A percentile compares a stretch with the other conserved stretches of the same genome.
Conservation (phyloP, 2,329 filamentous ascomycete genomes). For the Exophiala oligosperma region DNA sequence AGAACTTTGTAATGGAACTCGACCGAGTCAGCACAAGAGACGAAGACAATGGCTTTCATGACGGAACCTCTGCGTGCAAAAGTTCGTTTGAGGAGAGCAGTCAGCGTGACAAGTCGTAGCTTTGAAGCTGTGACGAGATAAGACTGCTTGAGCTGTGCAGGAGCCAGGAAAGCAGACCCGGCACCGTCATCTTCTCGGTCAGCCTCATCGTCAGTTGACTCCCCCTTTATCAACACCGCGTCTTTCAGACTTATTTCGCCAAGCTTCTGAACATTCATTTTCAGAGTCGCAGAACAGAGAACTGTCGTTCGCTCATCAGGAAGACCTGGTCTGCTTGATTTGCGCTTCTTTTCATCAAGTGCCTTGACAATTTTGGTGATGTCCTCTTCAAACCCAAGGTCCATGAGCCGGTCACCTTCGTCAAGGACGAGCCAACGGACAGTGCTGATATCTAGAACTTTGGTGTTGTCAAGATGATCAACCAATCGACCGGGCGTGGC, state of each 20-base stretch:
- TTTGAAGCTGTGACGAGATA: conserved; percentile 88
- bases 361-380: conserved; percentile 82
- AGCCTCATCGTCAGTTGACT: conserved; percentile 56
- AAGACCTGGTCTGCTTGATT: conserved; percentile 62
- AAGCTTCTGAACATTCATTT: conserved; percentile 91
- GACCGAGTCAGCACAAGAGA: conserved; percentile 94
- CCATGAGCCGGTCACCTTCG: conserved; percentile 97
- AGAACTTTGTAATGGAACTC: conserved; percentile 94
- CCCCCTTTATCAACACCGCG: conserved; percentile 79
- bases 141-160: conserved; percentile 89
- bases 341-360: conserved; percentile 64
- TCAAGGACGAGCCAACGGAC: conserved; percentile 94
- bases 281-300: conserved; percentile 95
- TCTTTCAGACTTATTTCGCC: conserved; percentile 95
- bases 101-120: conserved; percentile 82
- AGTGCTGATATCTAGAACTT: conserved; percentile 81
- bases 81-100: conserved; percentile 78
- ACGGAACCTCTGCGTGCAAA: conserved; percentile 87
- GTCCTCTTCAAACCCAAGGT: conserved; percentile 94
- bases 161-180: conserved; percentile 69
- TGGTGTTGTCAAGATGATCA: conserved; percentile 90
- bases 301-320: conserved; percentile 79
- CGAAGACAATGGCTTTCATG: conserved; percentile 96
- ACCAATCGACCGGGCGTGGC: conserved; percentile 88
- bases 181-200: conserved; percentile 50